Percentiles rank a stretch among this genome's conserved stretches.
Evolutionary conservation across 2,329 filamentous ascomycete species (phyloP).

Genomic region (Trichoderma lentiforme): DNA sequence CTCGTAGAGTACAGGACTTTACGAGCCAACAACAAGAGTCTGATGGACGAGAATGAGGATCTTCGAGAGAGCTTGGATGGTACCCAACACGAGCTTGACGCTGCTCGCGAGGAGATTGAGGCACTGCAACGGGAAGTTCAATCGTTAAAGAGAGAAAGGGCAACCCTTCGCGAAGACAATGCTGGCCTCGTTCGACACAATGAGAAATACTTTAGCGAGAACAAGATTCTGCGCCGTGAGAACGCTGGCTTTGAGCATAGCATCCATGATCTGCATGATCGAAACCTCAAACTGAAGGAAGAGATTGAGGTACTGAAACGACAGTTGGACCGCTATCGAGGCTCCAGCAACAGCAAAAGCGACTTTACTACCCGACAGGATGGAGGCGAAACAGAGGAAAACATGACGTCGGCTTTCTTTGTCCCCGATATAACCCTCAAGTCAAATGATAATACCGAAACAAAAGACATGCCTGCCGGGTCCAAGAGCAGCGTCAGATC

Average conservation of each 20-base stretch:
- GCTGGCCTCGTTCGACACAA: conserved; percentile 52
- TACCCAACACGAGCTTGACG: conserved; percentile 41
- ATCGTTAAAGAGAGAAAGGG: conserved; percentile 42
- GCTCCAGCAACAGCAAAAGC: conserved; percentile 33
- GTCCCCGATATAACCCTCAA: conserved; percentile 57
- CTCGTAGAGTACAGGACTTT: conserved; percentile 46
- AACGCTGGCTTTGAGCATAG: conserved; percentile 48
- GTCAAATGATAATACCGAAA: conserved; percentile 37
- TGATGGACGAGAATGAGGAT: conserved; percentile 44
- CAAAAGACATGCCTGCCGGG: conserved; percentile 29
- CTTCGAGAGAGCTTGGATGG: conserved; percentile 42
- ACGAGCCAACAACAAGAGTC: conserved; percentile 38
- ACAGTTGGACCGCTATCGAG: conserved; percentile 42
- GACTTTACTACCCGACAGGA: conserved; percentile 34
- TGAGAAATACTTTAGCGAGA: conserved; percentile 53
- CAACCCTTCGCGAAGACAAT: conserved; percentile 48
- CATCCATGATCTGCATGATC: conserved; percentile 43
- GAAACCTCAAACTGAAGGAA: conserved; percentile 47
- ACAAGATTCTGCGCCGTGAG: conserved; percentile 47
- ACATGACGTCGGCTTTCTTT: conserved; percentile 59
- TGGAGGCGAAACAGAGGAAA: conserved; percentile 44
- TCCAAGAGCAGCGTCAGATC: conserved; percentile 29
- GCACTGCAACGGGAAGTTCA: conserved; percentile 38
- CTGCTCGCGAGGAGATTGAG: conserved; percentile 40
- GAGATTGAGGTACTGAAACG: conserved; percentile 45